Base-by-base conservation (phyloP, 1,139 yeast species). In the Geotrichum histeridarum region DNA sequence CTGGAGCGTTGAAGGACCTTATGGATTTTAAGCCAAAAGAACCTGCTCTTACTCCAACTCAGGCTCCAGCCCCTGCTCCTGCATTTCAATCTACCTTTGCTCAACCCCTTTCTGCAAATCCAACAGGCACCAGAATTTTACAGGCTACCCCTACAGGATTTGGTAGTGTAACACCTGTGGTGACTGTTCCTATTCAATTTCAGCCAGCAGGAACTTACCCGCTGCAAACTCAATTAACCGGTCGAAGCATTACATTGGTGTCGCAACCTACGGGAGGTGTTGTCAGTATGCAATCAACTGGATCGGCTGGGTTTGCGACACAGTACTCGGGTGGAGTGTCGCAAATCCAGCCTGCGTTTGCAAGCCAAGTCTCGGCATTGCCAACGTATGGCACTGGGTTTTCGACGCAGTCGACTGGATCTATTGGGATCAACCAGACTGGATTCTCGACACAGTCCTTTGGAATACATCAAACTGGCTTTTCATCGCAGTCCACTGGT, bases 151-250 rank as follows among this genome's bases (percentile, higher is more conserved):
- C 14, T 9, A 48, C 51, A 8, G 51, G 51, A 1, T 11, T 15
- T 12, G 39, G 48, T 1, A 32, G 45, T 12, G 44, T 53, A n/a
- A 37, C 55, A 22, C 27, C 27, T 1, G 47, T 48, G 22, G 52
- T 53, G 9, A 38, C 50, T 12, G 50, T 51, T 38, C 56, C 54
- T 12, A 47, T 51, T 42, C 54, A 51, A n/a, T 42, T 51, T 31
- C 56, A 53, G 38, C 51, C 57, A 3, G 53, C 45, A n/a, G 42
- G 42, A 8, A 27, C 52, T 2, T 45, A 60, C 50, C 70, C 27
- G 4, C 17, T 53, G 11, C 48, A 45, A 18, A 14, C 42, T 31
- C 53, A 50, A 11, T 2, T 37, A 2, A 50, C 54, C 14, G 56
- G 54, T 9, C 54, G 56, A 6, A 22, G 27, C 27, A 18, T 35